Base-by-base conservation (phyloP, 2,329 filamentous ascomycete genomes). In the Pseudopithomyces chartarum region DNA sequence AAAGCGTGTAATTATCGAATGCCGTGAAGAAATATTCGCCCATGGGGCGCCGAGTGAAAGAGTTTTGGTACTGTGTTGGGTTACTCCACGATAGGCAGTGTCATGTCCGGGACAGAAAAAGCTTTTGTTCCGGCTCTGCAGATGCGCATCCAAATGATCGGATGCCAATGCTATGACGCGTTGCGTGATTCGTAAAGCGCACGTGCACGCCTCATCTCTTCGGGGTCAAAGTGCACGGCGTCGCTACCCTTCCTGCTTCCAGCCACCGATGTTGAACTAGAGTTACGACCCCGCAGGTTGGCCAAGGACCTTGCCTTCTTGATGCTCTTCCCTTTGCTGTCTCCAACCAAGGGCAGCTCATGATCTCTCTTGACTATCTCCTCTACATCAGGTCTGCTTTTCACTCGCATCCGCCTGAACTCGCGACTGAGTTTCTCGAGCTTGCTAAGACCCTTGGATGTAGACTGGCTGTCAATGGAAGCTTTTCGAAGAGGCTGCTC, bases 361-460 rank as follows among this genome's bases (percentile, higher is more conserved):
- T 67, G 66, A 17, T 67, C 68, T 49, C 73, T 57, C 50, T 67
- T 69, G 33, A 77, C 74, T 54, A 80, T 78, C 61, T 82, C 79
- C 22, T 80, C 78, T n/a, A 84, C 78, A 39, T 85, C 80, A 3
- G 76, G 77, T 57, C 78, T 78, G 46, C 80, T 80, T 51, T 84
- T 76, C 49, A 75, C 82, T 45, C 83, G 82, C 71, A 87, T 85
- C 62, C 82, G 82, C 59, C 81, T 82, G 60, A 88, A 76, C 61
- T 87, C 85, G 36, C 83, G 80, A 11, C 84, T 83, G 57, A 88
- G 81, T 64, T 82, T 83, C 73, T 87, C 85, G 11, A 88, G 74
- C n/a, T 81, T 79, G 44, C 82, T 85, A 26, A 69, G 62, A n/a
- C 69, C 67, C 55, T 75, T 76, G n/a, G 57, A 45, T 13, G 65